A percentile compares a stretch with the other conserved stretches of the same genome.
These are phyloP conservation scores for Boletus coccyginus DNA, from an alignment of 768 basidiomycete species.

Conservation along the genomic window DNA sequence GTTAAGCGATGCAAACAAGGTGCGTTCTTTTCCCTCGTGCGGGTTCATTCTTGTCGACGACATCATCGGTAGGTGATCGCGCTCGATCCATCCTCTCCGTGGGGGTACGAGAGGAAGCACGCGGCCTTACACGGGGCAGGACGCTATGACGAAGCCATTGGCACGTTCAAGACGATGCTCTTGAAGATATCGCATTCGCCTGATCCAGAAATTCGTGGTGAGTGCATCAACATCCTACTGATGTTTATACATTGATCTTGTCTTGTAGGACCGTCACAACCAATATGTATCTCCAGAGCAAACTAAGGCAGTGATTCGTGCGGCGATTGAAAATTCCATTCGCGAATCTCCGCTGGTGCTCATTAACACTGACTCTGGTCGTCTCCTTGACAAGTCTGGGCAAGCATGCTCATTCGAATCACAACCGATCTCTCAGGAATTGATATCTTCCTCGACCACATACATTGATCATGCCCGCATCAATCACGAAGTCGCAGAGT, in stretches of 20 bases:
- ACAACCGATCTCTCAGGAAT: background rate
- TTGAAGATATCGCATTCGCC: too few species aligned
- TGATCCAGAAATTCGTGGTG: too few species aligned
- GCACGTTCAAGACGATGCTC: too few species aligned
- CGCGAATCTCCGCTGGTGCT: conserved; percentile 3
- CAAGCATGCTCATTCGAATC: conserved; percentile 5
- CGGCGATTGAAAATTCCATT: background rate
- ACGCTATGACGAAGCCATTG: too few species aligned
- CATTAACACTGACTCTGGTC: background rate
- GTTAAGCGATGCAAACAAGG: too few species aligned
- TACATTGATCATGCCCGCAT: background rate
- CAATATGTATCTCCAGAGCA: background rate
- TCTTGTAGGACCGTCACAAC: background rate
- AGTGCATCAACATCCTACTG: too few species aligned
- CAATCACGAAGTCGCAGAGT: background rate
- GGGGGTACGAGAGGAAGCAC: too few species aligned
- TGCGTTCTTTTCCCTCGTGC: too few species aligned
- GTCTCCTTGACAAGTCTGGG: background rate
- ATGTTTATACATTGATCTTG: background rate
- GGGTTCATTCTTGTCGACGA: too few species aligned
- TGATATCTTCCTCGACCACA: conserved; percentile 4
- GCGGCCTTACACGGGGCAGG: too few species aligned
- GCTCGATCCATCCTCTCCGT: too few species aligned
- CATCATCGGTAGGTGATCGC: too few species aligned
- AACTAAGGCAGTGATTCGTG: background rate